Evolutionary conservation across 192 early-diverging fungal species (phyloP), one percentile per base, ranked within the genome.

Genomic region (Rhizophagus clarus): DNA sequence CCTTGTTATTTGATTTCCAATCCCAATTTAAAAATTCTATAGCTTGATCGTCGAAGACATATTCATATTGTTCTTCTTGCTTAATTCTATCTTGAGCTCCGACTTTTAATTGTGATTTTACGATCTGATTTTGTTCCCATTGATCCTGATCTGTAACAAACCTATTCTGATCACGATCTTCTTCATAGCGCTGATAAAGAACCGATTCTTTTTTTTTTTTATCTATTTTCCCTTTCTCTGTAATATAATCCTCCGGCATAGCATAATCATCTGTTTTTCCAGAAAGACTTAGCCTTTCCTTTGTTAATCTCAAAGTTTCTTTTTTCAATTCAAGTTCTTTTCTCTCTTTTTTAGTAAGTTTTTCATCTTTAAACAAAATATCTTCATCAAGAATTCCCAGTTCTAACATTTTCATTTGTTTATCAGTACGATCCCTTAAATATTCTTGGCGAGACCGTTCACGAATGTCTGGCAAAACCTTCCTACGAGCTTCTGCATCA

Each of bases 141-240:
- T 91, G 89, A 76, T 96, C 94, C 84, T 97, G 96, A 80, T 99
- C 98, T 0, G 92, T 91, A 9, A 93, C 88, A 82, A 94, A 92
- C 24, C 86, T 85, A 9, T 89, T 85, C 29, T 91, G 90, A 20
- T 86, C 84, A 29, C 84, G 82, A 31, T 91, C 90, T 28, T 97
- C 95, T 85, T 96, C 92, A 84, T 99, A 99, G 32, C 97, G 88
- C 82, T 87, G 86, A 84, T 97, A 97, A 12, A 99, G 85, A 11
- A 91, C 96, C 7, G 90, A 88, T 47, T 97, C 93, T 76, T 96
- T 95, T 85, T 95, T 97, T 72, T 97, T 96, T 51, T 95, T 93
- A 82, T 99, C 96, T 62, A 99, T 92, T 79, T 98, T 97, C 73
- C 98, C 98, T 84, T 98, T 98, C 80, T 98, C 97, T 0, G 96